Evolutionary conservation across 2,329 filamentous ascomycete species (phyloP), one percentile per base, ranked within the genome.

Genomic region (Venturia asperata): DNA sequence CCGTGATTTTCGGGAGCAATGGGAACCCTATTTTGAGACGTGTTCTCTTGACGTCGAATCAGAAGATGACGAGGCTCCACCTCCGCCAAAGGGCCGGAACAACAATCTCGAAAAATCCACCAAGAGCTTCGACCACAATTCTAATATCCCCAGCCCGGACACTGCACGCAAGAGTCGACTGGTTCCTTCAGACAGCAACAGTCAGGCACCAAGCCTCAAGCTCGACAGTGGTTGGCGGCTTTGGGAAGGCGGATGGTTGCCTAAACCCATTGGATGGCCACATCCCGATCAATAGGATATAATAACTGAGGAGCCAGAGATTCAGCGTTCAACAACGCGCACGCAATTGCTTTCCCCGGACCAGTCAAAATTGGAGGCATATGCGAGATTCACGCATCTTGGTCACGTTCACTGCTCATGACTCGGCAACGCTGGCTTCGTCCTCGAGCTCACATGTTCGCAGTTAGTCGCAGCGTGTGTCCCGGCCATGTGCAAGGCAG

Each of bases 191-290:
- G 24, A 63, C 19, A 41, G 17, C 30, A 34, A 27, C 37, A 7
- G 9, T 24, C 17, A 21, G 45, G 19, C 43, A 21, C 13, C 41
- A 19, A 43, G 7, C 42, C 13, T 27, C n/a, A 21, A 61, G 13
- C 5, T 39, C 9, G n/a, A 42, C 6, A 42, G 39, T 43, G 62
- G 62, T 7, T 63, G 62, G 62, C 19, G 43, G 4, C 37, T 45
- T 27, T 63, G 62, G 62, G 62, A 63, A 27, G 62, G 62, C 2
- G 62, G 27, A 15, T 63, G 62, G 62, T 7, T 63, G 24, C 42
- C 62, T 3, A 49, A n/a, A 17, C 62, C 62, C 21, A 63, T 63
- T n/a, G 62, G 62, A 15, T 58, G n/a, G 7, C 52, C 52, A 9
- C 30, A 58, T n/a, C 30, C 52, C n/a, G 9, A 58, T 11, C 52